These are phyloP conservation scores for Elongisporangium prolatum DNA, from an alignment of 352 stramenopile species.

Conservation along the genomic window DNA sequence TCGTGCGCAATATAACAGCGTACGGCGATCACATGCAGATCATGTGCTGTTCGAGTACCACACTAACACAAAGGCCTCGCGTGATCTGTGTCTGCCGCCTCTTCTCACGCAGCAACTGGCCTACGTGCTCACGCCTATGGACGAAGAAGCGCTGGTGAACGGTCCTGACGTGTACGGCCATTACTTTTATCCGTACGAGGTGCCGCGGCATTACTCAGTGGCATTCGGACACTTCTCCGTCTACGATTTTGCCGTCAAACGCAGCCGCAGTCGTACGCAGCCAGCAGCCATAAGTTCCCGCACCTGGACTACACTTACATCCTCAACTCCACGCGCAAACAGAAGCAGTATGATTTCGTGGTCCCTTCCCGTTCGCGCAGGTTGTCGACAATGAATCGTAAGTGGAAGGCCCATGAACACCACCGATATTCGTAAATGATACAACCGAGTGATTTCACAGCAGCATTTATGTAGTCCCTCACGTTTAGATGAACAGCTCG, in stretches of 20 bases:
- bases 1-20: constrained; percentile 52
- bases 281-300: constrained; percentile 43
- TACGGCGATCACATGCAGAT: constrained; percentile 63
- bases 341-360: constrained; percentile 65
- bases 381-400: constrained; percentile 34
- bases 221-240: constrained; percentile 67
- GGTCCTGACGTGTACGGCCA: constrained; percentile 65
- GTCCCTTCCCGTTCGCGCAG: constrained; percentile 62
- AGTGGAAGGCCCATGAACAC: too few species aligned
- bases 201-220: constrained; percentile 46
- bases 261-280: constrained; percentile 57
- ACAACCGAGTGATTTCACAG: constrained; percentile 3
- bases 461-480: background rate
- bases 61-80: constrained; percentile 28
- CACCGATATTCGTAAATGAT: background rate
- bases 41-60: constrained; percentile 77
- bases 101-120: constrained; percentile 52
- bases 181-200: constrained; percentile 75
- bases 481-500: constrained; percentile 4
- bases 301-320: constrained; percentile 59
- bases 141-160: constrained; percentile 46
- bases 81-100: constrained; percentile 55
- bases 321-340: constrained; percentile 49
- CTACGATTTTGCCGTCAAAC: constrained; percentile 67
- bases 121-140: constrained; percentile 48